Evolutionary conservation across 371 early-diverging fungal species (phyloP), one percentile per base, ranked within the genome.

Genomic region (Apophysomyces ossiformis): DNA sequence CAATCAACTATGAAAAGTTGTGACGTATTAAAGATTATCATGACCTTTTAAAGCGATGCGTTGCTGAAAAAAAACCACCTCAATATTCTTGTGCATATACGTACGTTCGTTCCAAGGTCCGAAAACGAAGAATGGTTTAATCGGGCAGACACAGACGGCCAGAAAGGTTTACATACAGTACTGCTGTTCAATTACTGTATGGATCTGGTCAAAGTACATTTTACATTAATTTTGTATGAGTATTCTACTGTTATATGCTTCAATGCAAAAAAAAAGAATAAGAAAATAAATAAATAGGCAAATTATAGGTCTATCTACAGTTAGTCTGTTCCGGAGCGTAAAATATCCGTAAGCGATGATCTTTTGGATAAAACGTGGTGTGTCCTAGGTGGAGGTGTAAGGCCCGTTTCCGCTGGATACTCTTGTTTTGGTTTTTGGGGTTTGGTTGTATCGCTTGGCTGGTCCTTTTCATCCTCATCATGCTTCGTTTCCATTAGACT

Each of bases 341-440:
- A 6, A 26, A 50, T n/a, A n/a, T 50, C 54, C 21, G 1, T 50
- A 32, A 50, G n/a, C 21, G 54, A 50, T 21, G 54, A 16, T 16
- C 54, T 2, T 11, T 50, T 50, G 21, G 21, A 18, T 5, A 50
- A 18, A 21, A 21, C 21, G 16, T 50, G 54, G 21, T 50, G 54
- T 7, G 54, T 21, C 21, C 54, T 50, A 2, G 54, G 54, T 16
- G 54, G 54, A 8, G 54, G 54, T 26, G 54, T 50, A 50, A 50
- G 54, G 2, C 54, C 54, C 26, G 54, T 26, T 50, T 50, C 54
- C 54, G 54, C 54, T 50, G 16, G 35, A 21, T 50, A 50, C 54
- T 50, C 21, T 50, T 7, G 9, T 50, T 50, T 50, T 21, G 54
- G n/a, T 50, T 21, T 50, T 4, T 32, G 5, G 16, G 54, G 9